Percentiles rank a stretch among this genome's conserved stretches.
phyloP scores from a whole-genome alignment of 192 early-diverging fungal genomes.

The Coemansia sp. region DNA sequence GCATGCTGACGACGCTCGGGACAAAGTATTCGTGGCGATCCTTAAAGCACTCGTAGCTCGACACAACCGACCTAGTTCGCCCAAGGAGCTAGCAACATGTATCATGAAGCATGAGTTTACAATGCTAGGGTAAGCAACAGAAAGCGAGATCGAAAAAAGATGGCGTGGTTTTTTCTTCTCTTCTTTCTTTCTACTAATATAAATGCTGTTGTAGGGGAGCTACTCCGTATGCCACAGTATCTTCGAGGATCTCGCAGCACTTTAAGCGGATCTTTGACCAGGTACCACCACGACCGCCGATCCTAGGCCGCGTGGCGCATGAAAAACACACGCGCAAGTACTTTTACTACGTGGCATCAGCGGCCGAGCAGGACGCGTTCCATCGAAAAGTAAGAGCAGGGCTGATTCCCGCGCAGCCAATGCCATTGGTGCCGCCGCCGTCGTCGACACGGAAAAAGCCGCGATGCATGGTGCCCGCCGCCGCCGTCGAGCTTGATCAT shows the following conservation, averaged over 20 bases:
- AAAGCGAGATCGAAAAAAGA: conserved; percentile 23
- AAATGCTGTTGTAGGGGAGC: conserved; percentile 62
- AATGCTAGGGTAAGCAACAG: conserved; percentile 66
- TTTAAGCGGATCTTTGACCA: conserved; percentile 82
- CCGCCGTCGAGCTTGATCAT: conserved; percentile 48
- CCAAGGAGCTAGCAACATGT: conserved; percentile 77
- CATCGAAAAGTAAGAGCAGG: conserved; percentile 42
- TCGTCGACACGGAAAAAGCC: conserved; percentile 32
- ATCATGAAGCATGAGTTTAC: conserved; percentile 83
- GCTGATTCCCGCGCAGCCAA: conserved; percentile 39
- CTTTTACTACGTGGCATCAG: conserved; percentile 75
- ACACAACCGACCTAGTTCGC: conserved; percentile 80
- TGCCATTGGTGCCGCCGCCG: conserved; percentile 8
- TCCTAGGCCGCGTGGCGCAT: conserved; percentile 73
- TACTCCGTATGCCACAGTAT: conserved; percentile 88
- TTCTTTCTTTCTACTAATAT: not conserved
- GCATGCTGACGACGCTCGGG: conserved; percentile 79
- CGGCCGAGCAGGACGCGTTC: conserved; percentile 50
- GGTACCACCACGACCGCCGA: conserved; percentile 71
- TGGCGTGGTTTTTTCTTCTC: no score
- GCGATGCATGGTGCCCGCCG: conserved; percentile 51
- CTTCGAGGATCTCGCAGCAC: conserved; percentile 88
- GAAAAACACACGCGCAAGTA: conserved; percentile 72
- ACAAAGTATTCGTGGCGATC: conserved; percentile 89
- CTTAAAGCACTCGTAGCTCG: conserved; percentile 77